A percentile compares a stretch with the other conserved stretches of the same genome.
These are phyloP conservation scores for Cornus controversa DNA, from an alignment of 148 eudicot genomes.

Conservation along the genomic window DNA sequence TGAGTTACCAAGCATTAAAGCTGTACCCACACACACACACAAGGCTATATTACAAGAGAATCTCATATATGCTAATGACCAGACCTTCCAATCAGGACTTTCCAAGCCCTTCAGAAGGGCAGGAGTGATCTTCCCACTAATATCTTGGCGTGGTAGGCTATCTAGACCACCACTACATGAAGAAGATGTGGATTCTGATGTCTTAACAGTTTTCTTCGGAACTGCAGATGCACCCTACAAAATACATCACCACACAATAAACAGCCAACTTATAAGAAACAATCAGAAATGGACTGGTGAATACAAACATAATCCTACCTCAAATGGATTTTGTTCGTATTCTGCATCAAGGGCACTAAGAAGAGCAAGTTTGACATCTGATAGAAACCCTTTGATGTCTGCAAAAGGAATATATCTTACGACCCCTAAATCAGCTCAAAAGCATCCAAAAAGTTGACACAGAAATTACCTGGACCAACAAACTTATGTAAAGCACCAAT, in stretches of 20 bases:
- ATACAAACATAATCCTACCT: constrained; percentile 38
- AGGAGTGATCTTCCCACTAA: constrained; percentile 89
- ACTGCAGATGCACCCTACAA: constrained; percentile 75
- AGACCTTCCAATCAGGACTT: constrained; percentile 99
- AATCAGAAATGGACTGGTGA: not conserved
- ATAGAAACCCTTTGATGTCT: constrained; percentile 92
- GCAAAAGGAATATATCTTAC: constrained; percentile 16
- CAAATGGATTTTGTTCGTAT: constrained; percentile 94
- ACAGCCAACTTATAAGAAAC: not conserved
- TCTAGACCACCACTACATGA: constrained; percentile 71
- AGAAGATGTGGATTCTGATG: constrained; percentile 51
- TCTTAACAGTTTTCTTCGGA: constrained; percentile 85
- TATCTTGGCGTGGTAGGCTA: constrained; percentile 95
- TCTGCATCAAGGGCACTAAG: constrained; percentile 97
- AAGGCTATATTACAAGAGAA: not conserved
- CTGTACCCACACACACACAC: not conserved
- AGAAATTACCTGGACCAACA: constrained; percentile 86
- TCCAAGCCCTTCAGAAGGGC: constrained; percentile 80
- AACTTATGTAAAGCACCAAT: constrained; percentile 88
- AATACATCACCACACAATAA: not conserved
- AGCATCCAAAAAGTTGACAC: not conserved
- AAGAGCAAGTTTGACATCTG: constrained; percentile 98
- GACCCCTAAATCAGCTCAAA: not conserved
- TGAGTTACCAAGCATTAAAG: not conserved
- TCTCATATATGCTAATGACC: not conserved